These are phyloP conservation scores for Apophysomyces elegans DNA, from an alignment of 371 early-diverging fungal genomes.

Conservation along the genomic window DNA sequence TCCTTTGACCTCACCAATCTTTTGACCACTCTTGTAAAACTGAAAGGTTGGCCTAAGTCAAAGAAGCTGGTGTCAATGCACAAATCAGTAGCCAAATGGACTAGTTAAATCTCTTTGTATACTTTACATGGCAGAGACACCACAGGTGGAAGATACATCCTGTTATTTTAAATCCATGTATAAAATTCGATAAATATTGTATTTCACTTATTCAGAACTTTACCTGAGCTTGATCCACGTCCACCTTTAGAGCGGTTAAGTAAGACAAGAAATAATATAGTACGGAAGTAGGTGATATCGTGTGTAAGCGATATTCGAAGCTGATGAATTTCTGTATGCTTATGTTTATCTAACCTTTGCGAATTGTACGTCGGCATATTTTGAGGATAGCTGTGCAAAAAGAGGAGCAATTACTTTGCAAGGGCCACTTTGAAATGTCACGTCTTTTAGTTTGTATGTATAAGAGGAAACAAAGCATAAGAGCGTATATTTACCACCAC, in stretches of 20 bases:
- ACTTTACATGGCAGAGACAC: constrained; percentile 50
- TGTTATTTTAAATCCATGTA: neutral
- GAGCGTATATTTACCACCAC: constrained; percentile 45
- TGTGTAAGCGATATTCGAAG: neutral
- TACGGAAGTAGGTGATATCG: neutral
- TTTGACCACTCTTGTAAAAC: constrained; percentile 67
- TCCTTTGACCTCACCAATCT: constrained; percentile 72
- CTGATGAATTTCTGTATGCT: too few relatives aligned
- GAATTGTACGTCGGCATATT: constrained; percentile 58
- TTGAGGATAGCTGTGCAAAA: constrained; percentile 55
- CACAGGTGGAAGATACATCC: constrained; percentile 38
- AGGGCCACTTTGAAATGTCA: constrained; percentile 46
- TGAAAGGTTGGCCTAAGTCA: constrained; percentile 61
- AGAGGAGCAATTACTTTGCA: constrained; percentile 65
- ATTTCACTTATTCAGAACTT: neutral
- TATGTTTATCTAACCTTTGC: constrained; percentile 46
- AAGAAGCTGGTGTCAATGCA: neutral
- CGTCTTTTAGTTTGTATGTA: neutral
- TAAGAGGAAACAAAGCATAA: neutral
- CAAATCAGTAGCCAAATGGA: too few relatives aligned
- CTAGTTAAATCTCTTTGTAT: neutral
- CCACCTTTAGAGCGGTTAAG: constrained; percentile 39
- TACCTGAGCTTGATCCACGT: constrained; percentile 58
- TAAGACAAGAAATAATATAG: neutral
- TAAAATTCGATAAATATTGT: too few relatives aligned